Conservation (phyloP, 805 yeast species). For the Spencermartinsiella europaea region DNA sequence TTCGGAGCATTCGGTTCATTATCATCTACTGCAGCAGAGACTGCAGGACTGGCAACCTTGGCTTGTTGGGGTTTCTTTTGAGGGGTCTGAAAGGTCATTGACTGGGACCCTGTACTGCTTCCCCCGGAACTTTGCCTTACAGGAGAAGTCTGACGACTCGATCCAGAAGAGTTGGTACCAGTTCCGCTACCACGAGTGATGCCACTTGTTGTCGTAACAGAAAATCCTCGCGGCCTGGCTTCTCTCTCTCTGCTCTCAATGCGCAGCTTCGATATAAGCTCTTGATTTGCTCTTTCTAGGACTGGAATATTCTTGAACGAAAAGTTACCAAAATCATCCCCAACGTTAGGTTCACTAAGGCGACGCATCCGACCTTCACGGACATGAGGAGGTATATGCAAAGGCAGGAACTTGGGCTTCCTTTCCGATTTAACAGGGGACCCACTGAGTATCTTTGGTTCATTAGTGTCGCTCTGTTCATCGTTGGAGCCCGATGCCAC, state of each 20-base stretch:
- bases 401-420: constrained; percentile 29
- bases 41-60: background rate
- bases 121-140: constrained; percentile 9
- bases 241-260: constrained; percentile 70
- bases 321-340: constrained; percentile 77
- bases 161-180: constrained; percentile 28
- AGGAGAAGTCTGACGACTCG: constrained; percentile 18
- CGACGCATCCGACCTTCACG: constrained; percentile 66
- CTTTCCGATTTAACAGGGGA: constrained; percentile 6
- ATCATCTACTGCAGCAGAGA: background rate
- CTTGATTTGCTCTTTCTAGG: constrained; percentile 89
- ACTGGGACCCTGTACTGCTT: background rate
- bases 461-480: constrained; percentile 21
- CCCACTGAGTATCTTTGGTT: constrained; percentile 4
- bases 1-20: background rate
- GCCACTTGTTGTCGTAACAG: constrained; percentile 36
- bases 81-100: constrained; percentile 2
- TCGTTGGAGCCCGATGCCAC: constrained; percentile 20
- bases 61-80: background rate
- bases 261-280: constrained; percentile 80
- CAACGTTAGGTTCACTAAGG: constrained; percentile 60
- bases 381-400: constrained; percentile 50
- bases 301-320: constrained; percentile 85
- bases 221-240: constrained; percentile 31
- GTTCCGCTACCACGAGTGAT: background rate